These are phyloP conservation scores for Chenopodium quinoa DNA, from an alignment of 148 eudicot genomes.

Conservation along the genomic window DNA sequence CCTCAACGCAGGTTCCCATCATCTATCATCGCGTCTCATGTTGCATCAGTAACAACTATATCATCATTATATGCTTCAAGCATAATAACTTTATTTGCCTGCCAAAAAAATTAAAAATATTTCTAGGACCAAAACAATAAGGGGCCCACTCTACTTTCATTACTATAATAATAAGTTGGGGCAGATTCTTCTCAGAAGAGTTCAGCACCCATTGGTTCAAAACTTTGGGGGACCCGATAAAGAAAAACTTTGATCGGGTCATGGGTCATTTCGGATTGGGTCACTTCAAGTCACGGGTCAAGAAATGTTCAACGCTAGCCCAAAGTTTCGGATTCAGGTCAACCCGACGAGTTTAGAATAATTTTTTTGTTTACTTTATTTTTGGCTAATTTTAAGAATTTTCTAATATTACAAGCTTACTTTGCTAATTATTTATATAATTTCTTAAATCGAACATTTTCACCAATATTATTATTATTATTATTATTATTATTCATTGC, in stretches of 20 bases:
- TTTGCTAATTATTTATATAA: no score
- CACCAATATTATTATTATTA: no score
- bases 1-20: neutral
- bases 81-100: neutral
- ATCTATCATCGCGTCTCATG: constrained; percentile 10
- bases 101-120: neutral
- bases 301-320: no score
- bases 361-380: no score
- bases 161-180: constrained; percentile 14
- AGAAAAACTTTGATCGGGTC: neutral
- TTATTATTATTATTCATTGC: no score
- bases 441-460: no score
- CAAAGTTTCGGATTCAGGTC: no score
- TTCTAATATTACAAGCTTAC: no score
- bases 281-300: no score
- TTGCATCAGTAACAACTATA: constrained; percentile 21
- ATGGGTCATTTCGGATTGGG: no score
- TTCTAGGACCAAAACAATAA: neutral
- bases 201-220: neutral
- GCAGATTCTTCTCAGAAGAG: neutral
- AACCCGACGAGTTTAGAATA: no score
- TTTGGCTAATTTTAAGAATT: no score
- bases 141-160: constrained; percentile 12
- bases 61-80: neutral
- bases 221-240: neutral